Conservation (phyloP, 441 rosid species). For the Biscutella laevigata region DNA sequence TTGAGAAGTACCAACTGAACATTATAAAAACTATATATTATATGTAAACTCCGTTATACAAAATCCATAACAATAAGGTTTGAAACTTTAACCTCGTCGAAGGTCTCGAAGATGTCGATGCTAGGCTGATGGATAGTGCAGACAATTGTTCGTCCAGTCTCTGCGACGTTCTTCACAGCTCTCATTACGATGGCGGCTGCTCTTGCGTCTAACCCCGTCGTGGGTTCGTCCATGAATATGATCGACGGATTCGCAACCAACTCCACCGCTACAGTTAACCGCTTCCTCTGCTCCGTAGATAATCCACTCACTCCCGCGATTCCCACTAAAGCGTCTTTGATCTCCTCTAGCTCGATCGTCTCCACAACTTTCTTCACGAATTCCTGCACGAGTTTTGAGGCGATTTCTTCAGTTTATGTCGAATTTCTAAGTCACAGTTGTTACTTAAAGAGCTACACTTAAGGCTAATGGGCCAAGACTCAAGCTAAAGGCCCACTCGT, state of each 20-base stretch:
- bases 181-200: constrained; percentile 72
- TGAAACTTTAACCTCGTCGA: constrained; percentile 39
- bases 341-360: constrained; percentile 48
- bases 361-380: constrained; percentile 59
- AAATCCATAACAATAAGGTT: not conserved
- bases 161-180: constrained; percentile 55
- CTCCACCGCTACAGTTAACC: constrained; percentile 65
- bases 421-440: constrained; percentile 1
- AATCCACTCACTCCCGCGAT: constrained; percentile 43
- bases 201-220: constrained; percentile 64
- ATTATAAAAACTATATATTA: not conserved
- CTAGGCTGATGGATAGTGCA: no score
- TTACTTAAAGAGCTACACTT: no score
- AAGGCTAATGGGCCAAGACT: no score
- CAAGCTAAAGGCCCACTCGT: no score
- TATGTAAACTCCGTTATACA: not conserved
- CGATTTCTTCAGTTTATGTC: not conserved
- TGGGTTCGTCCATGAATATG: constrained; percentile 82
- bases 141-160: no score
- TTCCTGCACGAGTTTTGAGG: constrained; percentile 25
- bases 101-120: constrained; percentile 64
- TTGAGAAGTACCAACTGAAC: constrained; percentile 48
- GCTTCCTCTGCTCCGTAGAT: constrained; percentile 70
- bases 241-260: constrained; percentile 64
- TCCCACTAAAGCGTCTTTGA: constrained; percentile 60